Conservation (phyloP, 2,329 filamentous ascomycete species). For the Sporothrix mexicana region DNA sequence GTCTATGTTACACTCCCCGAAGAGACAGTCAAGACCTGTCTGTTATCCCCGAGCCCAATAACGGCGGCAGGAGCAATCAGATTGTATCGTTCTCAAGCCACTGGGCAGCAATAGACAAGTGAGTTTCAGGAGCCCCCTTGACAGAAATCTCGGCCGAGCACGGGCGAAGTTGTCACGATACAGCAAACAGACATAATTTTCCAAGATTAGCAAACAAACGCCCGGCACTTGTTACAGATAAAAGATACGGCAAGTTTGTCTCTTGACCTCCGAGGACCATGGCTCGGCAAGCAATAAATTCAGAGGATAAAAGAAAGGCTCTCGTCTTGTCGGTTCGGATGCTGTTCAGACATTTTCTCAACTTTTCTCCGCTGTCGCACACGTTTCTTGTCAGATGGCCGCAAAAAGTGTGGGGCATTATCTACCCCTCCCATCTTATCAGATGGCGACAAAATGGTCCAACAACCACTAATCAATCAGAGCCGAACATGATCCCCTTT, state of each 20-base stretch:
- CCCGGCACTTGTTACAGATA: constrained; percentile 3
- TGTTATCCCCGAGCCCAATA: constrained; percentile 6
- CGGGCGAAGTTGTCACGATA: neutral
- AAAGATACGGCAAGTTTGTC: neutral
- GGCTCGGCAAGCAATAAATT: neutral
- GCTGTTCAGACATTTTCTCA: neutral
- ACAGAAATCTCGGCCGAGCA: neutral
- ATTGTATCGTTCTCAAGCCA: neutral
- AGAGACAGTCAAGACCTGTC: neutral
- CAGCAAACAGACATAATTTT: neutral
- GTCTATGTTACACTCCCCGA: no score
- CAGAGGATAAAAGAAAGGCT: neutral
- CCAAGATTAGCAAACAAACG: neutral
- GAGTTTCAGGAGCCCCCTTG: no score
- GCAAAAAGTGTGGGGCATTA: neutral
- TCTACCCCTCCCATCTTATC: constrained; percentile 26
- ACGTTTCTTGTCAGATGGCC: neutral
- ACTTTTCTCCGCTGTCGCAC: constrained; percentile 8
- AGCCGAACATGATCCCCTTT: neutral
- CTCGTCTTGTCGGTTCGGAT: neutral
- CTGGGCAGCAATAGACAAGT: neutral
- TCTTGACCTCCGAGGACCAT: neutral
- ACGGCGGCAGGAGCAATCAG: neutral
- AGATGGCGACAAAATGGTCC: constrained; percentile 4
- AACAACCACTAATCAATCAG: neutral